Base-by-base conservation (phyloP, 2,329 filamentous ascomycete genomes). In the Calcarisporium arbuscula region DNA sequence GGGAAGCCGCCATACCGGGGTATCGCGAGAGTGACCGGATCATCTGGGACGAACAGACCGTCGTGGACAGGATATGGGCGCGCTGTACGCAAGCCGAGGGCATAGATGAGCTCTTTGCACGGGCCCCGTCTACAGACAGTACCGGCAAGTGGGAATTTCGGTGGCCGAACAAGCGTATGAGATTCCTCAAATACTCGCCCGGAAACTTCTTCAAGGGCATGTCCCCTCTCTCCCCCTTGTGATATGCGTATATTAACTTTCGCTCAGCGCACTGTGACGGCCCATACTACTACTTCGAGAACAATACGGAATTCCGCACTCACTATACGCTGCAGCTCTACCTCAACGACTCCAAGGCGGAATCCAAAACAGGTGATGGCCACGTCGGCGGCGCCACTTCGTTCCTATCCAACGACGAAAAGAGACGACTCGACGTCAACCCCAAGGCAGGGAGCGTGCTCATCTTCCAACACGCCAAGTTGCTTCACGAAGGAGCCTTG, bases 11-110 rank as follows among this genome's bases (percentile, higher is more conserved):
- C 5, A 45, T 45, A 2, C 63, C 70, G 2, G 68, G 76, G 8
- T 74, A 75, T 31, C 70, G 85, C 12, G 80, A 84, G 41, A 81
- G 81, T 48, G 81, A 81, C n/a, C 72, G 85, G 4, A 85, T 90
- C 43, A 81, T 92, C 45, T 85, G 79, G 73, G 83, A 92, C 50
- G 60, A 71, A 11, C 63, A 68, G 31, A 71, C 73, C 2, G 45
- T 90, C 2, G 79, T 76, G 0, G 67, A 73, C 17, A 71, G 74
- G 16, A 48, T 92, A 0, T 81, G 82, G 70, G 64, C 60, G 26
- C 69, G 85, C 8, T 72, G 81, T 53, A 30, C 53, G 46, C 43
- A 51, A 31, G 52, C 63, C 8, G 54, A 62, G 3, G 65, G 64
- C 2, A 44, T 77, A 20, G 45, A 42, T 12, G 60, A 67, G 21